Evolutionary conservation across 2,329 filamentous ascomycete species (phyloP).

Genomic region (Exophiala dermatitidis): DNA sequence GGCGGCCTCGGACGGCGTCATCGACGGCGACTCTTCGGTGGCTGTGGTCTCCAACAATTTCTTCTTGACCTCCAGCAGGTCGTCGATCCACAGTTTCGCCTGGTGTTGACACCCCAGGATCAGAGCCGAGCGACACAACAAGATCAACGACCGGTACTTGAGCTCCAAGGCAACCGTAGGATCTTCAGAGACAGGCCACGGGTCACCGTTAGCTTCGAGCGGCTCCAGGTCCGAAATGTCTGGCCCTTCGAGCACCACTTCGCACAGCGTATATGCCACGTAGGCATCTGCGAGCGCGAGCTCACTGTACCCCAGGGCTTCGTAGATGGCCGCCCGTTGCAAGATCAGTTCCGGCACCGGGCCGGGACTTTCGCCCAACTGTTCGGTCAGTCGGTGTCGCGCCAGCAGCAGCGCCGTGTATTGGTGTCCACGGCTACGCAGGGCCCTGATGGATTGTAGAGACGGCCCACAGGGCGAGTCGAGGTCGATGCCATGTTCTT

Average conservation of each 20-base stretch:
- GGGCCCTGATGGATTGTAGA: constrained; percentile 6
- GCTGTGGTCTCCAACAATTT: neutral
- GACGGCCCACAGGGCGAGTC: neutral
- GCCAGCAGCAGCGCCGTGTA: constrained; percentile 15
- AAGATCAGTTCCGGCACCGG: constrained; percentile 27
- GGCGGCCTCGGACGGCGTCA: constrained; percentile 23
- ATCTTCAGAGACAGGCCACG: constrained; percentile 23
- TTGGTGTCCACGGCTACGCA: constrained; percentile 5
- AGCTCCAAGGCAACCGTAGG: constrained; percentile 31
- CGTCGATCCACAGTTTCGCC: constrained; percentile 16
- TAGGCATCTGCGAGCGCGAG: constrained; percentile 86
- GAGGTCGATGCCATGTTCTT: constrained; percentile 1
- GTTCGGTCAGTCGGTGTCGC: constrained; percentile 16
- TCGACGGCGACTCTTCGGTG: neutral
- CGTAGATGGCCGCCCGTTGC: constrained; percentile 60
- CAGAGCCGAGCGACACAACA: constrained; percentile 16
- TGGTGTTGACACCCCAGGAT: constrained; percentile 15
- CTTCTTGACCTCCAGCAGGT: constrained; percentile 6
- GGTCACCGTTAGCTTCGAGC: constrained; percentile 37
- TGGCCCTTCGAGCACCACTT: constrained; percentile 49
- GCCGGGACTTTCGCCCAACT: constrained; percentile 8
- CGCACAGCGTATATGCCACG: constrained; percentile 75
- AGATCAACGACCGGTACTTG: constrained; percentile 12
- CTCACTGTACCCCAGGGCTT: constrained; percentile 75
- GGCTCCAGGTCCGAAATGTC: constrained; percentile 73